phyloP scores from a whole-genome alignment of 768 basidiomycete species.

The Gymnopilus junonius region DNA sequence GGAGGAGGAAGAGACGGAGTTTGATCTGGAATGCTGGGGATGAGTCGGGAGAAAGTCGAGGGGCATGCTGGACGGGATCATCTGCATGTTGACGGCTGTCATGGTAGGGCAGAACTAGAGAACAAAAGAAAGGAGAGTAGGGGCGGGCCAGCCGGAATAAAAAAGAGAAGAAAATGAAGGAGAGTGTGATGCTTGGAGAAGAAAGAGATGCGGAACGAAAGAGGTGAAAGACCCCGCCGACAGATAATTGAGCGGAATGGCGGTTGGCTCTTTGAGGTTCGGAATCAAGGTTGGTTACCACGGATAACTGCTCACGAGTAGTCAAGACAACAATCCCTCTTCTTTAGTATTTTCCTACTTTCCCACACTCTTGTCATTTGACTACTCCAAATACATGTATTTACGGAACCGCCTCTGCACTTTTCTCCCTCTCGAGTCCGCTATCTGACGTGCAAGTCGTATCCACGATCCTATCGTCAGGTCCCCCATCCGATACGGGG shows the following conservation, averaged over 20 bases:
- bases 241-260: conserved; percentile 41
- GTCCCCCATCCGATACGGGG: conserved; percentile 76
- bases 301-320: conserved; percentile 29
- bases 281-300: conserved; percentile 41
- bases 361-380: conserved; percentile 24
- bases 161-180: conserved; percentile 26
- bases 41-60: conserved; percentile 73
- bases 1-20: conserved; percentile 77
- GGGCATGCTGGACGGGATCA: conserved; percentile 67
- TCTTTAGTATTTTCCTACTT: conserved; percentile 18
- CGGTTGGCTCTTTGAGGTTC: conserved; percentile 28
- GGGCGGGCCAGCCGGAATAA: conserved; percentile 27
- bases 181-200: conserved; percentile 15
- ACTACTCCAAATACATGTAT: conserved; percentile 74
- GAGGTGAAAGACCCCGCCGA: conserved; percentile 32
- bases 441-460: conserved; percentile 64
- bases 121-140: too few relatives aligned
- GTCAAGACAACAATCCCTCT: conserved; percentile 48
- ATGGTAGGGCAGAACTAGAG: too few relatives aligned
- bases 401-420: conserved; percentile 67
- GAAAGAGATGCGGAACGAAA: conserved; percentile 31
- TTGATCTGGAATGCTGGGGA: conserved; percentile 74
- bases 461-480: conserved; percentile 82
- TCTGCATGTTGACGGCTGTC: conserved; percentile 78
- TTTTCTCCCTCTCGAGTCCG: conserved; percentile 51